Percentiles rank a stretch among this genome's conserved stretches.
Evolutionary conservation across 176 grass and related monocot genomes (phyloP).

Genomic region (Avena eriantha): DNA sequence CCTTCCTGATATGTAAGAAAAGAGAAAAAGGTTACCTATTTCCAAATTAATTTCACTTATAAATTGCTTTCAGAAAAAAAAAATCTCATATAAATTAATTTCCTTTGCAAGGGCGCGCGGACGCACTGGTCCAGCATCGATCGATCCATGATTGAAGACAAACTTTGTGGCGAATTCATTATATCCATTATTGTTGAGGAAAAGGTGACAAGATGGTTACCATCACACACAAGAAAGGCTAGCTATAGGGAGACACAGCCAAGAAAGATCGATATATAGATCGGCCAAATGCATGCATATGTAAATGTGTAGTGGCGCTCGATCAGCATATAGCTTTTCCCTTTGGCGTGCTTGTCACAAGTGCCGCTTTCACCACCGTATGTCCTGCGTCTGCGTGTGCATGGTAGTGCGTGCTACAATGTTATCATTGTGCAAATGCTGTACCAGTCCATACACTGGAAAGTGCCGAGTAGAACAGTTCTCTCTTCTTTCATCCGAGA

Average conservation of each 20-base stretch:
- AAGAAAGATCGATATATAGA: neutral
- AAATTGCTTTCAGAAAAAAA: neutral
- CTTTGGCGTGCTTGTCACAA: constrained; percentile 25
- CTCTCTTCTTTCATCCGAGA: neutral
- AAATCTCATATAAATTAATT: neutral
- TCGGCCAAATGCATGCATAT: neutral
- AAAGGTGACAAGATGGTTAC: constrained; percentile 21
- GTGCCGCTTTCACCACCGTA: constrained; percentile 1
- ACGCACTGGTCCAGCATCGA: neutral
- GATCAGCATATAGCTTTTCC: constrained; percentile 1
- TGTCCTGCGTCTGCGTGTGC: neutral
- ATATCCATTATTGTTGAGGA: constrained; percentile 11
- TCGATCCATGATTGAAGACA: constrained; percentile 31
- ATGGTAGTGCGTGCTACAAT: constrained; percentile 29
- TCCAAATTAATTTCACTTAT: neutral
- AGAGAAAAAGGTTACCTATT: neutral
- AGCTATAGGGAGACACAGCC: neutral
- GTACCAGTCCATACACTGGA: neutral
- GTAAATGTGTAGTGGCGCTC: neutral
- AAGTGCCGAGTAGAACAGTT: constrained; percentile 1
- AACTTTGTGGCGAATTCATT: constrained; percentile 19
- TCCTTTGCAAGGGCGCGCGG: neutral
- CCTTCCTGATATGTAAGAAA: neutral
- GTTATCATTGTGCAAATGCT: neutral
- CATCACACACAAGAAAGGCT: neutral